Evolutionary conservation across 2,329 filamentous ascomycete species (phyloP).

Genomic region (Cryoendolithus antarcticus): DNA sequence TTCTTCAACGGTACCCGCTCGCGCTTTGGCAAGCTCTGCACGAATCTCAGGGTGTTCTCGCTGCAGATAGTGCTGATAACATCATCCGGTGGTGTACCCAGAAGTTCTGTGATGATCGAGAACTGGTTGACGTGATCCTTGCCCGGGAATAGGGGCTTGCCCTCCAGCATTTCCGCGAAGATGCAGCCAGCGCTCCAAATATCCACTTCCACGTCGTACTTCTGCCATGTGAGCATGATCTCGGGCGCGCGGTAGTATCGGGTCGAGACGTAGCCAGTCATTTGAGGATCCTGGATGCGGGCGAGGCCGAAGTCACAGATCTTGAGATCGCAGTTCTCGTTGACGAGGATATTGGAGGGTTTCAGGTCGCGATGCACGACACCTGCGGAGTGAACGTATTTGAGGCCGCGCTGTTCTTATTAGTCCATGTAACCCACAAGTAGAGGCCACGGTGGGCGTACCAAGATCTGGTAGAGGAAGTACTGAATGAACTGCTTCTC

Average conservation of each 20-base stretch:
- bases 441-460: slow-evolving; percentile 32
- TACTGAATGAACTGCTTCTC: slow-evolving; percentile 99
- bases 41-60: slow-evolving; percentile 94
- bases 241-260: slow-evolving; percentile 94
- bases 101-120: slow-evolving; percentile 95
- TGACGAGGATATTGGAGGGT: slow-evolving; percentile 97
- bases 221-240: slow-evolving; percentile 99
- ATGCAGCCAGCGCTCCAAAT: slow-evolving; percentile 97
- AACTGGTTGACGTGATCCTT: slow-evolving; percentile 97
- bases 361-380: slow-evolving; percentile 97
- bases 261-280: slow-evolving; percentile 96
- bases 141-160: slow-evolving; percentile 92
- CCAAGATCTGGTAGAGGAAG: slow-evolving; percentile 97
- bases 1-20: slow-evolving; percentile 74
- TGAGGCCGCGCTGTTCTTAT: slow-evolving; percentile 67
- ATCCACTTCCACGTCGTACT: slow-evolving; percentile 97
- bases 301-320: slow-evolving; percentile 98
- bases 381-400: slow-evolving; percentile 97
- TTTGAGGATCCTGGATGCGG: slow-evolving; percentile 95
- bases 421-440: neutral
- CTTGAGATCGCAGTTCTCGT: slow-evolving; percentile 98
- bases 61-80: slow-evolving; percentile 98
- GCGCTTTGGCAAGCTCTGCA: slow-evolving; percentile 90
- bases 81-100: slow-evolving; percentile 93
- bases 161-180: slow-evolving; percentile 79